These are phyloP conservation scores for Hypoxylon rubiginosum DNA, from an alignment of 2,329 filamentous ascomycete species.

Conservation along the genomic window DNA sequence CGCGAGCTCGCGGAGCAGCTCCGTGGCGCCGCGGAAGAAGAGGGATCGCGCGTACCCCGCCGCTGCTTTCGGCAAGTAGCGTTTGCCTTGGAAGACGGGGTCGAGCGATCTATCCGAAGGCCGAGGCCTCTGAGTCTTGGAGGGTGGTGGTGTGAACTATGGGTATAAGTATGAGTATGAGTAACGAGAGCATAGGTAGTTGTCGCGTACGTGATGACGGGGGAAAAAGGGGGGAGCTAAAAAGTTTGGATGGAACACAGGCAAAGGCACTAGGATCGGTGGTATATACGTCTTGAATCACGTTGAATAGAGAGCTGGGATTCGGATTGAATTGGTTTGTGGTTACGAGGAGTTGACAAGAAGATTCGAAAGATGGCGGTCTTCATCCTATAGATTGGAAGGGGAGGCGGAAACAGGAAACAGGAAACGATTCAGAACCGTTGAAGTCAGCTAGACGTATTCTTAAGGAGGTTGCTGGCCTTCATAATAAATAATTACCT, in stretches of 20 bases:
- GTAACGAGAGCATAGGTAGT: background rate
- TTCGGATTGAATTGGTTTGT: background rate
- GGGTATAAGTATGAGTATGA: background rate
- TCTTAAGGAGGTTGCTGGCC: background rate
- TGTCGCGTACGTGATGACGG: background rate
- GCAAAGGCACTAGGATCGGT: constrained; percentile 2
- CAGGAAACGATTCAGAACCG: background rate
- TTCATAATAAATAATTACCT: constrained; percentile 1
- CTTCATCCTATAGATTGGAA: background rate
- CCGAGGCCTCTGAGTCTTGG: too few species aligned
- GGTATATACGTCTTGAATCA: constrained; percentile 15
- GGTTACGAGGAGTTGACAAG: background rate
- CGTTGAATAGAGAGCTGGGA: background rate
- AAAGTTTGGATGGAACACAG: background rate
- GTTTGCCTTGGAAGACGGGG: background rate
- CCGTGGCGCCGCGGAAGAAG: constrained; percentile 65
- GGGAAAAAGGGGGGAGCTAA: background rate
- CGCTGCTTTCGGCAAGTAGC: constrained; percentile 68
- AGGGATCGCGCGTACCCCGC: constrained; percentile 72
- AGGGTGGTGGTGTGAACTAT: too few species aligned
- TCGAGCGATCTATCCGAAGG: too few species aligned
- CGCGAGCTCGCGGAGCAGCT: constrained; percentile 70
- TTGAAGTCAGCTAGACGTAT: background rate
- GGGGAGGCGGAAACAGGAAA: background rate
- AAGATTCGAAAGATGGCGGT: background rate